These are phyloP conservation scores for Serendipita vermifera DNA, from an alignment of 768 basidiomycete genomes.

Conservation along the genomic window DNA sequence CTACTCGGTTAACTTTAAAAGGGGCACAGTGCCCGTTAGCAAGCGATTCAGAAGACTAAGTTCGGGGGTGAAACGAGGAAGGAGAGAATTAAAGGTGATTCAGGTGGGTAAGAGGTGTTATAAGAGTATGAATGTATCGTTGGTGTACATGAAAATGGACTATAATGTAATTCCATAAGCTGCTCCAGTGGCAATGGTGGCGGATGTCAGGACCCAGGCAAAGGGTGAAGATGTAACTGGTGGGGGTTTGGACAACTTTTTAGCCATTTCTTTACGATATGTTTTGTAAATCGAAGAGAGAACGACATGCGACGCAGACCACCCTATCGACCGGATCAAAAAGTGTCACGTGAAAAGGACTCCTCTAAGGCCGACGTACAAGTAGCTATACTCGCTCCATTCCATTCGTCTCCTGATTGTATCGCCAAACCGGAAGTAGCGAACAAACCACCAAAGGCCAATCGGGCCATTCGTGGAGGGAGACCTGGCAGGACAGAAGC, in stretches of 20 bases:
- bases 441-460: background rate
- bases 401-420: background rate
- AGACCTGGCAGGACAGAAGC: background rate
- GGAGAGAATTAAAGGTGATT: background rate
- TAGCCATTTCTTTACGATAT: background rate
- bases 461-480: background rate
- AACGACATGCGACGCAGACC: background rate
- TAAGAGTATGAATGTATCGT: background rate
- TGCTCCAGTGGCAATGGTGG: background rate
- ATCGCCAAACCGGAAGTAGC: background rate
- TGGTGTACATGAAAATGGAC: too few species aligned
- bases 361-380: background rate
- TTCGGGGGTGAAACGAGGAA: background rate
- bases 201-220: background rate
- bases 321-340: background rate
- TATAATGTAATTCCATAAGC: background rate
- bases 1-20: background rate
- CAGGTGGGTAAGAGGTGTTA: background rate
- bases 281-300: background rate
- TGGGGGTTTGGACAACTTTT: background rate
- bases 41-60: background rate
- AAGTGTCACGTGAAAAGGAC: background rate
- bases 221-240: background rate
- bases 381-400: constrained; percentile 1
- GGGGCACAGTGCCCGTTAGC: background rate